These are phyloP conservation scores for Flaveria bidentis DNA, from an alignment of 129 eudicot species.

Conservation along the genomic window DNA sequence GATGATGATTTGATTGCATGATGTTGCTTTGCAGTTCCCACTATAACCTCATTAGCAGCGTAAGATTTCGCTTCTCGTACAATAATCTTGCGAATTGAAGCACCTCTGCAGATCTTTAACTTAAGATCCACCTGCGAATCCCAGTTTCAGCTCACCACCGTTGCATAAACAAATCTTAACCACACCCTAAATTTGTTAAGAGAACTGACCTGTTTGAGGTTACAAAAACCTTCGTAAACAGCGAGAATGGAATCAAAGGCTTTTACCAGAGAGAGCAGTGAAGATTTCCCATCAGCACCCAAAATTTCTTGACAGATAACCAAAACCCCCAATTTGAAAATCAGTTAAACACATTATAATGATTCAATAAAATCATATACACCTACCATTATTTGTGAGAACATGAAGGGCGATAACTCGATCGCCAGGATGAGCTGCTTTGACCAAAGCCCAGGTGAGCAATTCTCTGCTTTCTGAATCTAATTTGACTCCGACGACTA, in stretches of 20 bases:
- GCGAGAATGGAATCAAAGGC: constrained; percentile 85
- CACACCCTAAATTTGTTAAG: not conserved
- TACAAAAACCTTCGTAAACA: constrained; percentile 97
- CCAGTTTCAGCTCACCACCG: not conserved
- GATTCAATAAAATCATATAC: too few species aligned
- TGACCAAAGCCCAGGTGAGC: constrained; percentile 93
- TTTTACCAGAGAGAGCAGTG: constrained; percentile 74
- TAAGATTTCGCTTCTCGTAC: constrained; percentile 78
- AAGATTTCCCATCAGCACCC: constrained; percentile 75
- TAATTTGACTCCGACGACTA: constrained; percentile 85
- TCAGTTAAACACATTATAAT: not conserved
- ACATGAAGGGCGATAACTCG: constrained; percentile 91
- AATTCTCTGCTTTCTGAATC: constrained; percentile 73
- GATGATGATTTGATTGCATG: constrained; percentile 67
- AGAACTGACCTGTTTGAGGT: constrained; percentile 69
- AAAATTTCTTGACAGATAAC: constrained; percentile 40
- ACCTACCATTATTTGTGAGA: constrained; percentile 54
- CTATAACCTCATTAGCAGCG: constrained; percentile 63
- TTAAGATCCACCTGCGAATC: constrained; percentile 82
- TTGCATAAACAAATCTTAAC: not conserved
- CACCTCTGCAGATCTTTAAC: constrained; percentile 93
- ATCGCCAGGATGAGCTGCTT: constrained; percentile 86
- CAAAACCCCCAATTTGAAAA: constrained; percentile 27
- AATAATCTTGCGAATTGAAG: constrained; percentile 67
- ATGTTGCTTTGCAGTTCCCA: constrained; percentile 70